Base-by-base conservation (phyloP, 768 basidiomycete genomes). In the Suillus spraguei region DNA sequence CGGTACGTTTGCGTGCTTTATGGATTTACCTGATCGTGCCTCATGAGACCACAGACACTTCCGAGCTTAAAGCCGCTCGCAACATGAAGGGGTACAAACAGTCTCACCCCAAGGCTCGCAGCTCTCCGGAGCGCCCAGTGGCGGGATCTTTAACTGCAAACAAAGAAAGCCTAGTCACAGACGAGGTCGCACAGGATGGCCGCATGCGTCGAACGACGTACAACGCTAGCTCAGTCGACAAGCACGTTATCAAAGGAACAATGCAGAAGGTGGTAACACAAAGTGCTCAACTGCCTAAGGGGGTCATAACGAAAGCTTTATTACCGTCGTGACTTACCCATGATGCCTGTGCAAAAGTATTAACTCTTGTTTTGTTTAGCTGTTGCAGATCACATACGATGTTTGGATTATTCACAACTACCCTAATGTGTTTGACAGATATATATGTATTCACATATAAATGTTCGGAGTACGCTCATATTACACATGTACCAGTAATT, bases 181-280 rank as follows among this genome's bases (percentile, higher is more conserved):
- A 76, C 42, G 71, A 77, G 41, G 74, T 75, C 16, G 77, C 73
- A 33, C 77, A 79, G 38, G 76, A 83, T 22, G 68, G 73, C 16
- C 79, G 83, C 17, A 65, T 79, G 65, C 80, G 81, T 17, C 78
- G 80, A 60, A 76, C 77, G 2, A 78, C 74, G 5, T 72, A 76
- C 42, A 73, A 72, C 32, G 71, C 77, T n/a, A 74, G 56, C 63
- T 68, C 78, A 0, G 78, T 82, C 32, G 84, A 87, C 59, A 83
- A 82, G 68, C 77, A 79, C 38, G 75, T 82, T 66, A 77, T 85
- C 71, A 85, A 83, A 68, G 81, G 83, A 44, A 82, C 85, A 22
- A 83, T 86, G 81, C 78, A 80, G 20, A 84, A 85, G 68, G 82
- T 85, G 38, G 79, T 82, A 65, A 72, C 70, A 59, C 77, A 70